phyloP scores from a whole-genome alignment of 1,284 basidiomycete species.

The Filobasidium uniguttulatum region DNA sequence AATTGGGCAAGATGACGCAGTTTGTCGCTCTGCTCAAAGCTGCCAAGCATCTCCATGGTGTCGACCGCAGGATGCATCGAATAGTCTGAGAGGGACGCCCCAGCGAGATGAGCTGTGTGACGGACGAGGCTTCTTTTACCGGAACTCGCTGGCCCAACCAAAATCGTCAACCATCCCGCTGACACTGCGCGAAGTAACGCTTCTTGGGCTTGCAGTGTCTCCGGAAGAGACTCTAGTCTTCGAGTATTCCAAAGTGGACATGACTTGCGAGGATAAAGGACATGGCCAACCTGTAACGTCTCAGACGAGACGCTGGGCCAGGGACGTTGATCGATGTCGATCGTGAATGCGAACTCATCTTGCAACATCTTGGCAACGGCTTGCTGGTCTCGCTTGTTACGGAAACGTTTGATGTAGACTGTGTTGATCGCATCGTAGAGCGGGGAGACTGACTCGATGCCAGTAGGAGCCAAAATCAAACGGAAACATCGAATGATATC shows the following conservation, averaged over 20 bases:
- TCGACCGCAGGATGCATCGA: constrained; percentile 78
- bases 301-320: constrained; percentile 45
- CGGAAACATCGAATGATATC: constrained; percentile 80
- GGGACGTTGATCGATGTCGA: constrained; percentile 37
- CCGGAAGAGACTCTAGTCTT: constrained; percentile 48
- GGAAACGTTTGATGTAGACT: constrained; percentile 77
- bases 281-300: constrained; percentile 58
- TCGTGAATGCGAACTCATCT: constrained; percentile 43
- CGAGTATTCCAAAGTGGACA: constrained; percentile 21
- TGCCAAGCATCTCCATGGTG: constrained; percentile 84
- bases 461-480: constrained; percentile 40
- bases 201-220: constrained; percentile 57
- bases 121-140: constrained; percentile 74
- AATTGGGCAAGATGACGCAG: constrained; percentile 11
- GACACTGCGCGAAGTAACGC: constrained; percentile 61
- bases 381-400: constrained; percentile 52
- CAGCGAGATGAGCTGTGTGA: constrained; percentile 56
- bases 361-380: constrained; percentile 53
- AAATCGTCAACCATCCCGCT: constrained; percentile 74
- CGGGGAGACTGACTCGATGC: constrained; percentile 47
- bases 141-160: constrained; percentile 58
- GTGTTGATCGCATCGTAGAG: constrained; percentile 54
- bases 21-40: constrained; percentile 78
- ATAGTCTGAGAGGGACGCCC: constrained; percentile 58
- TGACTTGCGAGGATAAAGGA: constrained; percentile 40